A percentile compares a stretch with the other conserved stretches of the same genome.
Evolutionary conservation across 176 grass and related monocot species (phyloP).

Genomic region (Cocos nucifera): DNA sequence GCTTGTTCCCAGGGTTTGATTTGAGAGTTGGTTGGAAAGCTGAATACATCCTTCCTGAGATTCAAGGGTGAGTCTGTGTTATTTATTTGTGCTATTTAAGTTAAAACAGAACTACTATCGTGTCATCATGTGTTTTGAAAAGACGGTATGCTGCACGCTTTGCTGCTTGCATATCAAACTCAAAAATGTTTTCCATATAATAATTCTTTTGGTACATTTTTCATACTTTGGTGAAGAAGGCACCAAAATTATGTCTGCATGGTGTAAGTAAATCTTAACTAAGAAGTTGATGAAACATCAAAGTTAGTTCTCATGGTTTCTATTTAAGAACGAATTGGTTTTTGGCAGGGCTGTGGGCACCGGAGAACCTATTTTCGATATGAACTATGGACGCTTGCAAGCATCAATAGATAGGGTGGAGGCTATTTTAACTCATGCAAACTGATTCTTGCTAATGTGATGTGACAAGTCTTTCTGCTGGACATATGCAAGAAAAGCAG

Average conservation of each 20-base stretch:
- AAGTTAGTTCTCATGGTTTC: neutral
- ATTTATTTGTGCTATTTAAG: neutral
- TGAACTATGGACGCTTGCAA: conserved; percentile 79
- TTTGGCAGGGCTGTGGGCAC: conserved; percentile 66
- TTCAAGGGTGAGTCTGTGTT: conserved; percentile 52
- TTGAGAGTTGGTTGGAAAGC: conserved; percentile 91
- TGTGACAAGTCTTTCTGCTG: too few relatives aligned
- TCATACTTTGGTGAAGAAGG: too few relatives aligned
- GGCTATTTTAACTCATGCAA: conserved; percentile 45
- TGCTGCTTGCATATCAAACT: too few relatives aligned
- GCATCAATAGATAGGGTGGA: conserved; percentile 90
- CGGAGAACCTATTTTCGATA: conserved; percentile 63
- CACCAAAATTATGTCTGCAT: neutral
- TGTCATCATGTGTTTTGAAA: neutral
- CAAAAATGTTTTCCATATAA: too few relatives aligned
- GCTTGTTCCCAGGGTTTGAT: conserved; percentile 85
- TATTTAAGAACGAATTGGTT: conserved; percentile 1
- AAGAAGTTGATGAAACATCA: neutral
- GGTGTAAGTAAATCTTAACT: neutral
- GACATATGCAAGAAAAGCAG: too few relatives aligned
- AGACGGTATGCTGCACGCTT: neutral
- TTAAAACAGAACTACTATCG: neutral
- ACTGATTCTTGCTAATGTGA: too few relatives aligned
- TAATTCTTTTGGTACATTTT: too few relatives aligned
- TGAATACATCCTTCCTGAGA: conserved; percentile 89